Percentiles rank a stretch among this genome's conserved stretches.
These are phyloP conservation scores for Clitopilus hobsonii DNA, from an alignment of 768 basidiomycete genomes.

Conservation along the genomic window DNA sequence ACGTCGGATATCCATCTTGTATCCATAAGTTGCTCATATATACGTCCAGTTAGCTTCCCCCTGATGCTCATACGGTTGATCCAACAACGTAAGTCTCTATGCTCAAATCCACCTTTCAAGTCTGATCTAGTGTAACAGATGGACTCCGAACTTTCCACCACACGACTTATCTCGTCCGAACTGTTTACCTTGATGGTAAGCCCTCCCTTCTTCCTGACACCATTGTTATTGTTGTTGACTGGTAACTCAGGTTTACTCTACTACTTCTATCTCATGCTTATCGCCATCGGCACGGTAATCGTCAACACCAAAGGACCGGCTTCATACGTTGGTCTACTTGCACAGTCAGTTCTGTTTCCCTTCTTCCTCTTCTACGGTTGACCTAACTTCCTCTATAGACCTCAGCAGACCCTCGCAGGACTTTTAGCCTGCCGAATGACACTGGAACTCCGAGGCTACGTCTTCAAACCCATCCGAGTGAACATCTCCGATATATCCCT, in stretches of 20 bases:
- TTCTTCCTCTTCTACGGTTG: neutral
- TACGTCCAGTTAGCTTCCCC: neutral
- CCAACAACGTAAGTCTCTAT: neutral
- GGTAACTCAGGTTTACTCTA: neutral
- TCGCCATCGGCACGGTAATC: neutral
- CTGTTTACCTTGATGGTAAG: neutral
- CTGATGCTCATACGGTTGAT: neutral
- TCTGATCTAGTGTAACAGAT: neutral
- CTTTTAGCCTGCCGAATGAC: neutral
- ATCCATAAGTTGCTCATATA: neutral
- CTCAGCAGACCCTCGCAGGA: neutral
- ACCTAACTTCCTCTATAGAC: neutral
- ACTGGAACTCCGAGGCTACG: constrained; percentile 1
- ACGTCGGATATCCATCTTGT: neutral
- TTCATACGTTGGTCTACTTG: neutral
- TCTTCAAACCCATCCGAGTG: neutral
- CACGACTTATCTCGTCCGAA: neutral
- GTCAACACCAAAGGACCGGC: neutral
- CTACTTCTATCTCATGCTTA: neutral
- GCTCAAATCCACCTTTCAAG: neutral
- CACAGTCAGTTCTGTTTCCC: neutral
- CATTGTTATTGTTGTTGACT: neutral
- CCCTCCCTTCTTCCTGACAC: neutral
- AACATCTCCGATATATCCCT: neutral
- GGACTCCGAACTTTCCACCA: neutral